Evolutionary conservation across 1,284 basidiomycete genomes (phyloP).

Genomic region (Trichosporon ovoides): DNA sequence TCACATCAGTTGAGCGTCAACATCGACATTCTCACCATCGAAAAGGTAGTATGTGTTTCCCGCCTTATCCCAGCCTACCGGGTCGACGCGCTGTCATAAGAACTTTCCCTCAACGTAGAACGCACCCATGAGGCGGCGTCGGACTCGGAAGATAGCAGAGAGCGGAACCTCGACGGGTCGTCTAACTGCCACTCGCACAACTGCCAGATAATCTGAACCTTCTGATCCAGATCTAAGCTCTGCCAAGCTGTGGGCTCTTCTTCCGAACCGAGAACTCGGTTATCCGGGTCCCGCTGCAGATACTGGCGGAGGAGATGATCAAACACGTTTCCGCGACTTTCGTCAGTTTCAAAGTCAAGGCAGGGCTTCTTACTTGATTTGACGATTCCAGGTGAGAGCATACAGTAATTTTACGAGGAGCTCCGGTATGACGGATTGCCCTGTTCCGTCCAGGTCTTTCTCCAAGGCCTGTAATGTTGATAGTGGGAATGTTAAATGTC

Average conservation of each 20-base stretch:
- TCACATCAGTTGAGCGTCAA: conserved; percentile 24
- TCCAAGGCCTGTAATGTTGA: too few relatives aligned
- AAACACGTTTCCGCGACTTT: conserved; percentile 43
- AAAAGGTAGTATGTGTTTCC: conserved; percentile 56
- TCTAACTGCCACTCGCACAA: conserved; percentile 56
- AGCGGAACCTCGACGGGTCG: conserved; percentile 53
- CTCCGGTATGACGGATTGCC: conserved; percentile 48
- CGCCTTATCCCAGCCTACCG: conserved; percentile 53
- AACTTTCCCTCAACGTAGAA: neutral
- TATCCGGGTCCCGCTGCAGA: conserved; percentile 38
- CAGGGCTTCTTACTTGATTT: conserved; percentile 48
- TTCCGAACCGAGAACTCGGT: conserved; percentile 38
- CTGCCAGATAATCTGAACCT: conserved; percentile 50
- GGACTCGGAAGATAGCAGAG: conserved; percentile 51
- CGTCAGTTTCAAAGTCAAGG: neutral
- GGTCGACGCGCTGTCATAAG: conserved; percentile 50
- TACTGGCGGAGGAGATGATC: conserved; percentile 47
- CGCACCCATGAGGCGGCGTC: conserved; percentile 52
- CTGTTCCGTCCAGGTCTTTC: conserved; percentile 51
- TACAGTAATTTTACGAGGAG: conserved; percentile 52
- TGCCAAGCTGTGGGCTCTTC: conserved; percentile 50
- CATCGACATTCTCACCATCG: conserved; percentile 45
- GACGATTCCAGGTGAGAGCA: conserved; percentile 52
- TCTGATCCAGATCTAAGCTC: conserved; percentile 49
- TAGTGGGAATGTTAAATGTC: conserved; percentile 14